Percentiles rank a stretch among this genome's conserved stretches.
These are phyloP conservation scores for Cymodocea nodosa DNA, from an alignment of 116 monocot species.

Conservation along the genomic window DNA sequence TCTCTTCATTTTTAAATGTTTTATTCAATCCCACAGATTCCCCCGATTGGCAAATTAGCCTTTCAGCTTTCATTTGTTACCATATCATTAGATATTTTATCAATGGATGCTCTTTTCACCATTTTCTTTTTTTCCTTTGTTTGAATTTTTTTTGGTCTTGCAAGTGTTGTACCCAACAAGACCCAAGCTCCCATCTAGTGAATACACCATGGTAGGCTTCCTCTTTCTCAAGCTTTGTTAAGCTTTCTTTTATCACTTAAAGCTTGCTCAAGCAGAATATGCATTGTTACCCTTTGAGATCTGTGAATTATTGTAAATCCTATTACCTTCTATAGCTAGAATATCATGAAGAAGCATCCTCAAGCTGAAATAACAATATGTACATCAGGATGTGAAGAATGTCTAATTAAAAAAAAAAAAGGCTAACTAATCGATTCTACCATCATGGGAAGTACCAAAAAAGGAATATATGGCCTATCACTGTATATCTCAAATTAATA, in stretches of 20 bases:
- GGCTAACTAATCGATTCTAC: no score
- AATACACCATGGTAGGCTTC: slow-evolving; percentile 30
- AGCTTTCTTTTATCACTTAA: slow-evolving; percentile 53
- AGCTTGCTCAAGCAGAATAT: slow-evolving; percentile 24
- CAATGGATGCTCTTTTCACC: slow-evolving; percentile 40
- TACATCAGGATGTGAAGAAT: neutral
- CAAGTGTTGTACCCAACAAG: slow-evolving; percentile 98
- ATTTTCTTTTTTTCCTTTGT: slow-evolving; percentile 74
- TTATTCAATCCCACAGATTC: slow-evolving; percentile 15
- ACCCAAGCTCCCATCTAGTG: slow-evolving; percentile 98
- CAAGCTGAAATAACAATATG: slow-evolving; percentile 50
- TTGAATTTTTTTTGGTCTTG: slow-evolving; percentile 84
- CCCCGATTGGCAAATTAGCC: neutral
- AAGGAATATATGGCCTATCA: no score
- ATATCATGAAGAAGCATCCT: slow-evolving; percentile 80
- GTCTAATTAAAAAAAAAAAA: neutral
- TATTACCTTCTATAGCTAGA: slow-evolving; percentile 27
- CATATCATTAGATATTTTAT: slow-evolving; percentile 18
- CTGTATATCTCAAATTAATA: no score
- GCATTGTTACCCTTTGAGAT: slow-evolving; percentile 45
- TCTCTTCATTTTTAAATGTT: slow-evolving; percentile 26
- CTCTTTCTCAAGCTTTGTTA: slow-evolving; percentile 57
- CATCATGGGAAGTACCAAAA: no score
- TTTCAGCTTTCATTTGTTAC: slow-evolving; percentile 24
- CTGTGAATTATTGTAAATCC: slow-evolving; percentile 17